phyloP scores from a whole-genome alignment of 164 flowering plant genomes.

The Annona cherimola region DNA sequence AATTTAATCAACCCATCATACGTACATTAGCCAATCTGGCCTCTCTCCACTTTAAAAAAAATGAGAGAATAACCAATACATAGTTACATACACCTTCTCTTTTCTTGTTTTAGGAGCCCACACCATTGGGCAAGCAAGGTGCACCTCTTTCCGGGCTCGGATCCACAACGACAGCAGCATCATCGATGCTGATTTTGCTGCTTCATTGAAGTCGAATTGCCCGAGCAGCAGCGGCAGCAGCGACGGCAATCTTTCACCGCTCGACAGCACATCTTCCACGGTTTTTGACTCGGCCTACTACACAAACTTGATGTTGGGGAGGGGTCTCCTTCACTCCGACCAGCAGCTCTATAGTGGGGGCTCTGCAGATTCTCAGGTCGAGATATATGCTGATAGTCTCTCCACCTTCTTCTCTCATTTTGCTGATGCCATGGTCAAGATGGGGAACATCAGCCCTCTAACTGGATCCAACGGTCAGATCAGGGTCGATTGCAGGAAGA shows the following conservation, averaged over 20 bases:
- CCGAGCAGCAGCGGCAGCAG: slow-evolving; percentile 20
- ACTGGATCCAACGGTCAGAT: slow-evolving; percentile 28
- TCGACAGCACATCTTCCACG: slow-evolving; percentile 22
- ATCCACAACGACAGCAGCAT: slow-evolving; percentile 23
- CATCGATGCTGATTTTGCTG: slow-evolving; percentile 23
- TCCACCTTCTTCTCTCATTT: slow-evolving; percentile 21
- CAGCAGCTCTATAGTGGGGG: slow-evolving; percentile 25
- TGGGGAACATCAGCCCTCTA: slow-evolving; percentile 31
- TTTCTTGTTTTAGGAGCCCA: slow-evolving; percentile 23
- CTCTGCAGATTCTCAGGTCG: slow-evolving; percentile 18
- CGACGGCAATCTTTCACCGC: slow-evolving; percentile 9
- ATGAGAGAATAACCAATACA: not conserved
- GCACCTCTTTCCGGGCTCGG: slow-evolving; percentile 24
- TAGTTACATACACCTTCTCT: not conserved
- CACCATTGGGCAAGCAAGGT: slow-evolving; percentile 36
- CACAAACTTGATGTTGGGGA: slow-evolving; percentile 17
- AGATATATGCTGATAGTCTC: slow-evolving; percentile 11
- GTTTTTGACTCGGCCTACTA: slow-evolving; percentile 24
- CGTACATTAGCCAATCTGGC: too few species aligned
- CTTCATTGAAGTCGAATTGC: slow-evolving; percentile 17
- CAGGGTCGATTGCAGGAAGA: slow-evolving; percentile 30
- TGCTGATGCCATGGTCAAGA: slow-evolving; percentile 27
- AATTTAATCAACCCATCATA: too few species aligned
- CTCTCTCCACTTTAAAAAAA: too few species aligned
- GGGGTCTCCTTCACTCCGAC: slow-evolving; percentile 32